These are phyloP conservation scores for Artemisia annua DNA, from an alignment of 129 eudicot species.

Conservation along the genomic window DNA sequence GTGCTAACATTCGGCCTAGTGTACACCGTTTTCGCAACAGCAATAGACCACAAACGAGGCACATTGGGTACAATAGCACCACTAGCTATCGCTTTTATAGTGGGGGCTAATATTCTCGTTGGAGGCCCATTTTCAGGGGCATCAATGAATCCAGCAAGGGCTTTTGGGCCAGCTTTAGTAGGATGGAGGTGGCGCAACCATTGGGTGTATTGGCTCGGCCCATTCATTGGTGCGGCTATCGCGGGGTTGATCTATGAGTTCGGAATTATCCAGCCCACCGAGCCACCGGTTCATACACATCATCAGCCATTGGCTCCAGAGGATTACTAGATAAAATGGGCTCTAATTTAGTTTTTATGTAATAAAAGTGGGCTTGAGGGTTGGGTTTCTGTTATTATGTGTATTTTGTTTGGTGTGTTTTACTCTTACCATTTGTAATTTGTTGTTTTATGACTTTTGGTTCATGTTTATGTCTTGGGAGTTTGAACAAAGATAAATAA, in stretches of 20 bases:
- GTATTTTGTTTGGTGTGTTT: slow-evolving; percentile 9
- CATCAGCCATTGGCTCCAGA: slow-evolving; percentile 95
- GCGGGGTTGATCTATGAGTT: slow-evolving; percentile 73
- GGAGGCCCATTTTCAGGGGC: slow-evolving; percentile 92
- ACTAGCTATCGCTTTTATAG: slow-evolving; percentile 67
- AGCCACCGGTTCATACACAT: slow-evolving; percentile 44
- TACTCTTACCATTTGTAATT: not conserved
- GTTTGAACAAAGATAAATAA: not conserved
- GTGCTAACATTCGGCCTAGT: slow-evolving; percentile 63
- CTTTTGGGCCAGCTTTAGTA: slow-evolving; percentile 86
- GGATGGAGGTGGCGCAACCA: slow-evolving; percentile 88
- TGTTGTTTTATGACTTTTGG: not conserved
- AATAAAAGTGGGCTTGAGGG: slow-evolving; percentile 15
- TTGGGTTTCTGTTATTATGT: not conserved
- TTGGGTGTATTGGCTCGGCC: slow-evolving; percentile 94
- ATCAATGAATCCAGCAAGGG: slow-evolving; percentile 88
- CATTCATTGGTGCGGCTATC: slow-evolving; percentile 69
- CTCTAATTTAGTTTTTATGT: not conserved
- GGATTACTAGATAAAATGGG: slow-evolving; percentile 56
- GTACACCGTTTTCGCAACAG: slow-evolving; percentile 61
- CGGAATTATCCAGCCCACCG: slow-evolving; percentile 54
- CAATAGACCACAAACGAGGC: slow-evolving; percentile 75
- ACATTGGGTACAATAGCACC: slow-evolving; percentile 76
- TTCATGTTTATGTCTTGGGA: slow-evolving; percentile 10
- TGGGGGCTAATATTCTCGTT: slow-evolving; percentile 77